These are phyloP conservation scores for Globisporangium irregulare DNA, from an alignment of 352 stramenopile species.

Conservation along the genomic window DNA sequence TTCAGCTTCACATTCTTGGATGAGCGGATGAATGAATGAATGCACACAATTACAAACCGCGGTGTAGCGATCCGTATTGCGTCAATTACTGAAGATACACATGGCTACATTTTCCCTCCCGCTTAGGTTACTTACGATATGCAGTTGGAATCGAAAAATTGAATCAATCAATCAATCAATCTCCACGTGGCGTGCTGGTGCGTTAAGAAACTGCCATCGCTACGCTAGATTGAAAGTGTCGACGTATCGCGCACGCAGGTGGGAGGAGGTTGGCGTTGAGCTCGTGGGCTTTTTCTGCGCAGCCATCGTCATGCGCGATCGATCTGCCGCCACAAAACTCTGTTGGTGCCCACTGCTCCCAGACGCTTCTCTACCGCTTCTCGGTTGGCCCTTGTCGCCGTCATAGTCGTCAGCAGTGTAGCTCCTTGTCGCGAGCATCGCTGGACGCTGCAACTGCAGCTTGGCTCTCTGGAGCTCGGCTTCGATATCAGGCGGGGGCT, in stretches of 20 bases:
- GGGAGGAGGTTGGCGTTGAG: conserved; percentile 4
- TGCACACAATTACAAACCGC: no score
- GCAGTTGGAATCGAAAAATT: no score
- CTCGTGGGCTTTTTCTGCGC: conserved; percentile 18
- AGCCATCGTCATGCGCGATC: background rate
- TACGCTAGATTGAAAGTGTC: conserved; percentile 34
- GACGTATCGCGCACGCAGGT: conserved; percentile 35
- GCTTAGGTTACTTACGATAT: no score
- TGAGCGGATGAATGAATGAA: no score
- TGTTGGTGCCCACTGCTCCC: background rate
- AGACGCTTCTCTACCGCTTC: background rate
- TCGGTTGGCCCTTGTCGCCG: no score
- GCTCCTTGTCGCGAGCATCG: conserved; percentile 8
- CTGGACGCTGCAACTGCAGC: conserved; percentile 16
- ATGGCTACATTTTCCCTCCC: no score
- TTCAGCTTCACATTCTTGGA: no score
- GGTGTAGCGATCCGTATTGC: no score
- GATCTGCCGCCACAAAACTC: conserved; percentile 13
- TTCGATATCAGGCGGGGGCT: conserved; percentile 38
- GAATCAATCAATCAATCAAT: no score
- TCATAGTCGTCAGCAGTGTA: background rate
- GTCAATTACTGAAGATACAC: no score
- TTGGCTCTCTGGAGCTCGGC: conserved; percentile 39
- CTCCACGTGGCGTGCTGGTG: no score
- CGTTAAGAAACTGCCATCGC: background rate